Percentiles rank a stretch among this genome's conserved stretches.
Evolutionary conservation across 345 rosid genomes (phyloP).

Genomic region (Sonneratia alba): DNA sequence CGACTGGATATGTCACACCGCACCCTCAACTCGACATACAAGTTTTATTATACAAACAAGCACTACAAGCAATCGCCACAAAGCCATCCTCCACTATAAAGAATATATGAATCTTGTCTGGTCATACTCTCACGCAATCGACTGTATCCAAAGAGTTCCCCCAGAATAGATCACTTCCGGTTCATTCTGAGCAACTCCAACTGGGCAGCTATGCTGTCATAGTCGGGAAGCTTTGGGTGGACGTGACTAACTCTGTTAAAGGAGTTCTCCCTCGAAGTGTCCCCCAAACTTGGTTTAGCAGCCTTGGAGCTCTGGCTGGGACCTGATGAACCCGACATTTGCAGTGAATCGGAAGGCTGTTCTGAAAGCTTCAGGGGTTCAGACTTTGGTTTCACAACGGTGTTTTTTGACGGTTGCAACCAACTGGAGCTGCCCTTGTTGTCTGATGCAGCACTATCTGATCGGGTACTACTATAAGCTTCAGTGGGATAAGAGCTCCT

Average conservation of each 20-base stretch:
- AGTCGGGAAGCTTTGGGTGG: constrained; percentile 94
- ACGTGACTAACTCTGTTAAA: constrained; percentile 27
- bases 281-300: constrained; percentile 4
- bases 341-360: background rate
- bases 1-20: background rate
- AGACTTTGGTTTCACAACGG: constrained; percentile 4
- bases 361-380: constrained; percentile 16
- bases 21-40: background rate
- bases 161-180: constrained; percentile 18
- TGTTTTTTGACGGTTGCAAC: constrained; percentile 12
- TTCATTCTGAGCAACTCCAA: constrained; percentile 29
- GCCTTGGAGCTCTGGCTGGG: constrained; percentile 2
- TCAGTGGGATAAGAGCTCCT: constrained; percentile 9
- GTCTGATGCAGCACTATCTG: constrained; percentile 16
- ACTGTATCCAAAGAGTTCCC: background rate
- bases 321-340: background rate
- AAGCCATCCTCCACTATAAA: background rate
- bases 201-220: constrained; percentile 44
- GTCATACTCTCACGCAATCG: background rate
- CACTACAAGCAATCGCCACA: background rate
- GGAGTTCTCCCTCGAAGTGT: constrained; percentile 14
- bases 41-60: background rate
- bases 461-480: constrained; percentile 5
- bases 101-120: constrained; percentile 2
- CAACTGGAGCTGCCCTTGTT: constrained; percentile 9